Evolutionary conservation across 306 rosid species (phyloP).

Genomic region (Adenanthera pavonina): DNA sequence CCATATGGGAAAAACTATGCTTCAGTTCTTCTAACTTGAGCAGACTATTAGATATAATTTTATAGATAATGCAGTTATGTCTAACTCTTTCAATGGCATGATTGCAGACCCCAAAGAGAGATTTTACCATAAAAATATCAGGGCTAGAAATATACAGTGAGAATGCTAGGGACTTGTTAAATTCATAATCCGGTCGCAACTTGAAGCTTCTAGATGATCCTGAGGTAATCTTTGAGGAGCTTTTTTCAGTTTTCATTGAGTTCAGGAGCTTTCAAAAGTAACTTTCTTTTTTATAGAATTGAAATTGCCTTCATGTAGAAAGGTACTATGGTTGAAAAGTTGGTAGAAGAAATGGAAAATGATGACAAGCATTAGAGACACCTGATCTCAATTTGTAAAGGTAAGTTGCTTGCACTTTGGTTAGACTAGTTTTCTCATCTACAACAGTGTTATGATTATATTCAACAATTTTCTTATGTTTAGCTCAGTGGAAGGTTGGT

Average conservation of each 20-base stretch:
- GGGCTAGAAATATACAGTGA: conserved; percentile 98
- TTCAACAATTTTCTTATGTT: conserved; percentile 19
- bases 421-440: too few relatives aligned
- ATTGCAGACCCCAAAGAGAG: conserved; percentile 83
- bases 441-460: too few relatives aligned
- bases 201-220: conserved; percentile 95
- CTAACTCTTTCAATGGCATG: conserved; percentile 35
- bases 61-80: not conserved
- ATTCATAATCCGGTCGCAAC: conserved; percentile 85
- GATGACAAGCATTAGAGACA: conserved; percentile 87
- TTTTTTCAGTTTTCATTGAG: not conserved
- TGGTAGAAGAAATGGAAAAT: conserved; percentile 88
- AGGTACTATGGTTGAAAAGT: conserved; percentile 95
- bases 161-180: conserved; percentile 31
- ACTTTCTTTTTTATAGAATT: conserved; percentile 22
- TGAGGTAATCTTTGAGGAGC: conserved; percentile 57
- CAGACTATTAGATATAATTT: conserved; percentile 12
- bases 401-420: too few relatives aligned
- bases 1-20: conserved; percentile 1
- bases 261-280: not conserved
- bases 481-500: conserved; percentile 98
- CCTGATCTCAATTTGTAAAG: conserved; percentile 89
- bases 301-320: conserved; percentile 57
- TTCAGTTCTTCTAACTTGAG: conserved; percentile 12
- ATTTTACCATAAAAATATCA: conserved; percentile 81